Conservation (phyloP, 371 early-diverging fungal genomes). For the Mycotypha africana region DNA sequence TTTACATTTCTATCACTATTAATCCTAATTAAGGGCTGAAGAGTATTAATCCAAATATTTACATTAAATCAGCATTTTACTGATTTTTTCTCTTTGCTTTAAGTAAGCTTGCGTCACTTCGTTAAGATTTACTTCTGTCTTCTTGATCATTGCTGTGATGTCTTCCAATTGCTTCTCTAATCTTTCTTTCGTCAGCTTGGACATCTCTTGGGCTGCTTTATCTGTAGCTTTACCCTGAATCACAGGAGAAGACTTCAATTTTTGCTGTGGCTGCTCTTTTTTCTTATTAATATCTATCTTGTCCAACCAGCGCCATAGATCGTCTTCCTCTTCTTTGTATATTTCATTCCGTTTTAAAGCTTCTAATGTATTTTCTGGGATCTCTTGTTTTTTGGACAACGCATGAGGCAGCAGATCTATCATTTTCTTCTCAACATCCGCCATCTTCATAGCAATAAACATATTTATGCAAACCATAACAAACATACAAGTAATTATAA, state of each 20-base stretch:
- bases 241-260: too few relatives aligned
- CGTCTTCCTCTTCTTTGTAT: conserved; percentile 14
- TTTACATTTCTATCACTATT: too few relatives aligned
- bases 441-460: conserved; percentile 30
- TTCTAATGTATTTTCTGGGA: neutral
- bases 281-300: conserved; percentile 2
- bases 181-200: conserved; percentile 9
- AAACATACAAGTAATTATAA: conserved; percentile 26
- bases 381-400: neutral
- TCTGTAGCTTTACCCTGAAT: too few relatives aligned
- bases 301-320: conserved; percentile 14
- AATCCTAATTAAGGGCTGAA: too few relatives aligned
- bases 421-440: conserved; percentile 22
- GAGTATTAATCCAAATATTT: neutral
- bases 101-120: conserved; percentile 14
- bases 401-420: neutral
- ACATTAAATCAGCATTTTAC: neutral
- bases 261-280: conserved; percentile 3
- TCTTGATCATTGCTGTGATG: conserved; percentile 16
- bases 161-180: conserved; percentile 18
- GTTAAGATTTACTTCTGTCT: conserved; percentile 17
- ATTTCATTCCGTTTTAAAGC: neutral
- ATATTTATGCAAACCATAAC: conserved; percentile 28
- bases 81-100: conserved; percentile 14
- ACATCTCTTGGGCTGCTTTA: conserved; percentile 6